A percentile compares a stretch with the other conserved stretches of the same genome.
phyloP scores from a whole-genome alignment of 2,329 filamentous ascomycete genomes.

The Diaporthe nobilis region DNA sequence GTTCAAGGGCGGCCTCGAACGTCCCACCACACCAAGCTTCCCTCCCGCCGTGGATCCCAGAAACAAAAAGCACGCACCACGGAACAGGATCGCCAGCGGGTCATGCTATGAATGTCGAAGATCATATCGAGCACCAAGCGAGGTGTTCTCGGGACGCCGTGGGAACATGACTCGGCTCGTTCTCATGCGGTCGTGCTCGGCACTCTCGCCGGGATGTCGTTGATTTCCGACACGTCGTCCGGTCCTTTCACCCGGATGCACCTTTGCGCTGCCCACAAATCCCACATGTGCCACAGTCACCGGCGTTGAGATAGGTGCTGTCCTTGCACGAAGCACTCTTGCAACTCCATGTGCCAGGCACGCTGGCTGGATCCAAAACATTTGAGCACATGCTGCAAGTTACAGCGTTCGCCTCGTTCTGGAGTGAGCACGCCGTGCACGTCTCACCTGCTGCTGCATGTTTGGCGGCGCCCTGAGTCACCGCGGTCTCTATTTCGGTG shows the following conservation, averaged over 20 bases:
- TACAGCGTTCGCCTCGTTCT: constrained; percentile 66
- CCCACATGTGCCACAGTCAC: constrained; percentile 78
- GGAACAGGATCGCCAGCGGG: constrained; percentile 15
- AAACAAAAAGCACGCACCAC: constrained; percentile 26
- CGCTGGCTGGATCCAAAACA: constrained; percentile 70
- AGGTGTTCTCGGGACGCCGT: background rate
- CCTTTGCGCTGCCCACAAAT: constrained; percentile 69
- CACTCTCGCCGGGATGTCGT: background rate
- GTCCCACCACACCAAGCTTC: constrained; percentile 22
- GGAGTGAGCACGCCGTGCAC: constrained; percentile 78
- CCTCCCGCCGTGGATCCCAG: constrained; percentile 17
- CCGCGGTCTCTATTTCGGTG: constrained; percentile 26
- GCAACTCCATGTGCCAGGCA: constrained; percentile 76
- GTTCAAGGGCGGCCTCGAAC: constrained; percentile 30
- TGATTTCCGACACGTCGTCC: constrained; percentile 34
- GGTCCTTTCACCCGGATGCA: constrained; percentile 5
- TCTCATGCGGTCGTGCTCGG: constrained; percentile 8
- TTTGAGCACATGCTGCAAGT: constrained; percentile 80
- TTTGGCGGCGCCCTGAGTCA: constrained; percentile 11
- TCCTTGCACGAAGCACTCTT: constrained; percentile 66
- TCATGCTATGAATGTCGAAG: constrained; percentile 22
- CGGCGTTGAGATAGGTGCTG: constrained; percentile 75
- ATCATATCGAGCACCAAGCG: constrained; percentile 5
- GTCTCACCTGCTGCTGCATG: constrained; percentile 13
- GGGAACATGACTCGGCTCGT: constrained; percentile 14